phyloP scores from a whole-genome alignment of 345 rosid genomes.

The Citrus unshiu region DNA sequence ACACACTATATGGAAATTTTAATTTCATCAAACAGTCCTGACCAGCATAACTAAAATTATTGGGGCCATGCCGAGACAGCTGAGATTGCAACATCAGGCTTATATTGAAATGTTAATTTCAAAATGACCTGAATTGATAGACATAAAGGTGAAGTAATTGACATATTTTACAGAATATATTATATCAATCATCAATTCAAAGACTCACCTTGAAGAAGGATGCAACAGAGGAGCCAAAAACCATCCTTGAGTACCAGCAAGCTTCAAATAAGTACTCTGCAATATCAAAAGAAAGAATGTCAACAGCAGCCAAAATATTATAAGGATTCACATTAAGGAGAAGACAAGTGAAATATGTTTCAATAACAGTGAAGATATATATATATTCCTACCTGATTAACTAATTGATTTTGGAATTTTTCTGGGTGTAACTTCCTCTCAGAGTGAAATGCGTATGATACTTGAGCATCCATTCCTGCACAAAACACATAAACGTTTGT shows the following conservation, averaged over 20 bases:
- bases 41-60: background rate
- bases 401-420: slow-evolving; percentile 61
- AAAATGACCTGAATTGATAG: background rate
- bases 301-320: background rate
- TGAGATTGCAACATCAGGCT: background rate
- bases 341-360: background rate
- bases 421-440: slow-evolving; percentile 65
- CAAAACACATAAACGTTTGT: background rate
- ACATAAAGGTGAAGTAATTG: background rate
- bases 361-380: background rate
- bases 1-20: background rate
- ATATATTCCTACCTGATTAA: slow-evolving; percentile 46
- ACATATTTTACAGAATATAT: background rate
- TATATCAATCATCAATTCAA: background rate
- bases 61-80: background rate
- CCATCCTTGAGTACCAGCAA: slow-evolving; percentile 73
- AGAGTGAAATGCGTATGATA: slow-evolving; percentile 70
- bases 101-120: background rate
- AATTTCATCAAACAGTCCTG: background rate
- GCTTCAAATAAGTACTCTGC: slow-evolving; percentile 64
- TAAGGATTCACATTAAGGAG: background rate
- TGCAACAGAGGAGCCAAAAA: slow-evolving; percentile 49
- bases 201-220: slow-evolving; percentile 50
- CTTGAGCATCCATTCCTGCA: slow-evolving; percentile 79
- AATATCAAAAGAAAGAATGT: slow-evolving; percentile 16